Evolutionary conservation across 345 rosid species (phyloP).

Genomic region (Acer negundo): DNA sequence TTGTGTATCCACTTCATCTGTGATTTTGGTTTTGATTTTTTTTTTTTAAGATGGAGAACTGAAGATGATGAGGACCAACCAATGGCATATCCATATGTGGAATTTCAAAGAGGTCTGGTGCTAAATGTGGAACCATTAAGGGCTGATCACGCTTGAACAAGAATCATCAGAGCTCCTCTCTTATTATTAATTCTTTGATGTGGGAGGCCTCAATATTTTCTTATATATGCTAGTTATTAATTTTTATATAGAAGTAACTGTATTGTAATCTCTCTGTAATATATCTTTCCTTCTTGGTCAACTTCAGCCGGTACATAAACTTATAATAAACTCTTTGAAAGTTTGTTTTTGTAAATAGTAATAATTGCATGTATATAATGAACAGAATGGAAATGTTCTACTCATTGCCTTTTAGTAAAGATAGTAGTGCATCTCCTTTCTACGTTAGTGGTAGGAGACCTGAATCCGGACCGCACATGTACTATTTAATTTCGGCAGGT

Average conservation of each 20-base stretch:
- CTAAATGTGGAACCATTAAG: conserved; percentile 32
- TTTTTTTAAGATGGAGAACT: conserved; percentile 32
- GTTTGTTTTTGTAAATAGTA: too few species aligned
- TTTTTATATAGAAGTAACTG: conserved; percentile 16
- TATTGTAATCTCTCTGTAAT: conserved; percentile 21
- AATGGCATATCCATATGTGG: conserved; percentile 54
- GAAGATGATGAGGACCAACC: conserved; percentile 39
- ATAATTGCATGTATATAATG: too few species aligned
- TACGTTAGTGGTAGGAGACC: too few species aligned
- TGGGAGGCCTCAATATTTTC: not conserved
- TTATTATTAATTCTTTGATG: too few species aligned
- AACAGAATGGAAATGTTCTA: too few species aligned
- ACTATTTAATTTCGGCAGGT: too few species aligned
- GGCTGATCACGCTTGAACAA: not conserved
- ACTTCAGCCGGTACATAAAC: conserved; percentile 8
- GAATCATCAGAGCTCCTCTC: not conserved
- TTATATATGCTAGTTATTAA: not conserved
- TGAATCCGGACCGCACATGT: too few species aligned
- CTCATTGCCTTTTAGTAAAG: too few species aligned
- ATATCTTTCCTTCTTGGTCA: conserved; percentile 4
- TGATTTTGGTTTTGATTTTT: too few species aligned
- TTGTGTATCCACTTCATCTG: too few species aligned
- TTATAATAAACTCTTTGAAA: too few species aligned
- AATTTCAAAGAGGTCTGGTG: conserved; percentile 43
- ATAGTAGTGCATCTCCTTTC: too few species aligned